Evolutionary conservation across 208 protist genomes (phyloP), one percentile per base, ranked within the genome.

Genomic region (Blechomonas ayalai): DNA sequence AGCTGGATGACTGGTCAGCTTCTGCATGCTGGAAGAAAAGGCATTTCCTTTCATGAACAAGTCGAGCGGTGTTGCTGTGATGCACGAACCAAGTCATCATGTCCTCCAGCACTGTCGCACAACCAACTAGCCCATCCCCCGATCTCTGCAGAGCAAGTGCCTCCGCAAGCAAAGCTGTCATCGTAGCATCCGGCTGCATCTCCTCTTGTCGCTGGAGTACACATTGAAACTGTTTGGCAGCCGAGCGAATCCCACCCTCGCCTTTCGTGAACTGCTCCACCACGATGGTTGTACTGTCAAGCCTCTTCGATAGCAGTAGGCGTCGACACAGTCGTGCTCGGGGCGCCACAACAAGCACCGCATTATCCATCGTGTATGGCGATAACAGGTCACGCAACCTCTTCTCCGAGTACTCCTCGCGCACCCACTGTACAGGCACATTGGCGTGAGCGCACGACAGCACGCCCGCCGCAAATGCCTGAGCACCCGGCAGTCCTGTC

Each of bases 391-490:
- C 38, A 12, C n/a, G 8, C 31, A 82, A 37, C 0, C 25, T 25
- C 15, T 38, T 31, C 39, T 73, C 64, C 39, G 29, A 45, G 51
- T 80, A 84, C 42, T 90, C 77, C 42, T 81, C 63, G 2, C 35
- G 40, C 16, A 90, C 51, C 81, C 81, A 90, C 46, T 90, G 81
- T 8, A 90, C 62, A 6, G 75, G 76, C 32, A 82, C 48, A 5
- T 48, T 73, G 4, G 61, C 53, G 52, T 68, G 64, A 3, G 48
- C 63, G 32, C 57, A 75, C 4, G 67, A 75, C 7, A 29, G 4
- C 8, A 75, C 73, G 12, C 54, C 47, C 9, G 61, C 80, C 4
- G 74, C 79, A 50, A 88, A 72, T 8, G 64, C 64, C 5, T 42
- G n/a, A n/a, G n/a, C n/a, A 13, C 12, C 10, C n/a, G 31, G 10